Evolutionary conservation across 768 basidiomycete genomes (phyloP), one percentile per base, ranked within the genome.

Genomic region (Tricholoma hemisulphureum): DNA sequence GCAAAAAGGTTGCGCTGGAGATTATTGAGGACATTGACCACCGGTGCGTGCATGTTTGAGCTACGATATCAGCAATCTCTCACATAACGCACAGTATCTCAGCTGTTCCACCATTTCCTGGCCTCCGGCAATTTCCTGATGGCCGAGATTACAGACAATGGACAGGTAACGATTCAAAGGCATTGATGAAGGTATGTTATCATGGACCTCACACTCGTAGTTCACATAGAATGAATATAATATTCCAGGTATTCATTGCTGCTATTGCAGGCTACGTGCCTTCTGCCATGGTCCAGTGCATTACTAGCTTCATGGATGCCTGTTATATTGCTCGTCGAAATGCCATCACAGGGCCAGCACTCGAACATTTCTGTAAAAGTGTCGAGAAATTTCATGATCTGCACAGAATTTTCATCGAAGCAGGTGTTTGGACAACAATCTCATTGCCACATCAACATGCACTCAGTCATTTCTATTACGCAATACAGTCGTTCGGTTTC

Each of bases 1-100:
- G 64, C 1, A 58, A 69, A 29, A 48, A 61, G 16, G 28, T 32
- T 1, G 71, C 68, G 0, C 31, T 65, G 8, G 60, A 58, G 23
- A 75, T 77, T 13, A 58, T 76, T 2, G 64, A 71, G 50, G 75
- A 77, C 50, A 76, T 77, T 61, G 75, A 77, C 52, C 67, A 53
- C 2, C 64, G 69, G 76, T 35, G 34, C 74, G 56, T 37, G 68
- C 65, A n/a, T 21, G 43, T 48, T 21, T 11, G n/a, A 18, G 13
- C 55, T 35, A 16, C 29, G 24, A 48, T 37, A 16, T 14, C 29
- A 23, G n/a, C 55, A 34, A 9, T n/a, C 26, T 57, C 6, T 14
- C 20, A 21, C 35, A 35, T 13, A 29, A 18, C 20, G 28, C 10
- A 34, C 34, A 68, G 65, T 6, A 67, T 71, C 9, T 60, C 67